Conservation (phyloP, 1,139 yeast species). For the Hansenula sp. region DNA sequence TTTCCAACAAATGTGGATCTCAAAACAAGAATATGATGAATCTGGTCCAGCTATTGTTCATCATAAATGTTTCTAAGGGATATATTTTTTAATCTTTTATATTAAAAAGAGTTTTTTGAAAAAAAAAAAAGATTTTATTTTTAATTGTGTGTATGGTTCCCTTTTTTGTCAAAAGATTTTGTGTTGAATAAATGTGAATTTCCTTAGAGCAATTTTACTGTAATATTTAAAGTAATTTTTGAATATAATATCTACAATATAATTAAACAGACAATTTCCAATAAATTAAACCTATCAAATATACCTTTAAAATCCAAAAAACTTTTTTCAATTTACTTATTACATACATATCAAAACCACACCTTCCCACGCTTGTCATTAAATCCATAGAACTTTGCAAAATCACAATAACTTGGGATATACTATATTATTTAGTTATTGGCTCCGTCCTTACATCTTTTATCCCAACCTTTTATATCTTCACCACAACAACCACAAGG, state of each 20-base stretch:
- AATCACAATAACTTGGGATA: too few relatives aligned
- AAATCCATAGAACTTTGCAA: too few relatives aligned
- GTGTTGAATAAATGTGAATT: constrained; percentile 1
- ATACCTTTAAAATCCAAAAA: too few relatives aligned
- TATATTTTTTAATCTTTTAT: background rate
- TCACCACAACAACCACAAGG: constrained; percentile 20
- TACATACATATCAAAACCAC: too few relatives aligned
- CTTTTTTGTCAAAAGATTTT: background rate
- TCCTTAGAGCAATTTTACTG: background rate
- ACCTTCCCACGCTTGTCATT: too few relatives aligned
- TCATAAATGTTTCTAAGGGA: constrained; percentile 98
- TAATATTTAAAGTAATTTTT: too few relatives aligned
- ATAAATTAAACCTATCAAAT: too few relatives aligned
- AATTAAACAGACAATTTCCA: too few relatives aligned
- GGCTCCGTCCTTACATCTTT: too few relatives aligned
- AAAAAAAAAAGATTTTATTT: background rate
- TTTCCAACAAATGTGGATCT: constrained; percentile 99
- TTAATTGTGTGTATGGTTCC: background rate
- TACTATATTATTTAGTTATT: too few relatives aligned
- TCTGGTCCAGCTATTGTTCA: constrained; percentile 99
- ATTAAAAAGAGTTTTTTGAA: background rate
- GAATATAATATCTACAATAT: too few relatives aligned
- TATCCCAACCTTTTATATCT: constrained; percentile 23
- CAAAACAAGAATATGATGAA: constrained; percentile 99
- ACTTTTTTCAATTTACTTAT: too few relatives aligned